A percentile compares a stretch with the other conserved stretches of the same genome.
phyloP scores from a whole-genome alignment of 169 alveolate species.

The Plasmodium fragile region DNA sequence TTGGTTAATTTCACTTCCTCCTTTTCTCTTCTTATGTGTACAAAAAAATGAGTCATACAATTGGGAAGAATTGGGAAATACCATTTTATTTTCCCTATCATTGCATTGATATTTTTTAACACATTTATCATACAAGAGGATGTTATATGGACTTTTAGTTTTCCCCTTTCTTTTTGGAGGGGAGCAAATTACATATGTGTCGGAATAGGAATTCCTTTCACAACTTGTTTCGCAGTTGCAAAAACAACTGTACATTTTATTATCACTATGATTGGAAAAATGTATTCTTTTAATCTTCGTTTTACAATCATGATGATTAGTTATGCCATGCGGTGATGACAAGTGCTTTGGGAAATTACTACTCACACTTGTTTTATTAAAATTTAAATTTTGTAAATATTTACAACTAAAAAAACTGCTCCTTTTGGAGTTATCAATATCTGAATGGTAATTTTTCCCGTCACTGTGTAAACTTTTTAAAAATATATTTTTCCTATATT shows the following conservation, averaged over 20 bases:
- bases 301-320: conserved; percentile 5
- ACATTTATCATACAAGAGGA: conserved; percentile 16
- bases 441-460: background rate
- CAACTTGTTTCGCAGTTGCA: conserved; percentile 4
- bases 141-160: conserved; percentile 30
- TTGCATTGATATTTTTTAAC: conserved; percentile 22
- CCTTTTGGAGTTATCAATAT: conserved; percentile 26
- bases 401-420: conserved; percentile 41
- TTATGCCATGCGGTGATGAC: background rate
- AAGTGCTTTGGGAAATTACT: background rate
- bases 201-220: conserved; percentile 51
- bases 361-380: background rate
- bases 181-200: conserved; percentile 36
- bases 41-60: conserved; percentile 18
- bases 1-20: conserved; percentile 4
- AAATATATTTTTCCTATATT: conserved; percentile 5
- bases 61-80: conserved; percentile 3
- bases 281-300: background rate
- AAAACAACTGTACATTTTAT: background rate
- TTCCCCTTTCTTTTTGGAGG: conserved; percentile 13
- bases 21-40: conserved; percentile 36
- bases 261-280: conserved; percentile 52
- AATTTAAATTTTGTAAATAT: conserved; percentile 39
- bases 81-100: conserved; percentile 8
- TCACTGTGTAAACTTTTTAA: conserved; percentile 11